Evolutionary conservation across 371 early-diverging fungal genomes (phyloP).

Genomic region (Rhizomucor pusillus): DNA sequence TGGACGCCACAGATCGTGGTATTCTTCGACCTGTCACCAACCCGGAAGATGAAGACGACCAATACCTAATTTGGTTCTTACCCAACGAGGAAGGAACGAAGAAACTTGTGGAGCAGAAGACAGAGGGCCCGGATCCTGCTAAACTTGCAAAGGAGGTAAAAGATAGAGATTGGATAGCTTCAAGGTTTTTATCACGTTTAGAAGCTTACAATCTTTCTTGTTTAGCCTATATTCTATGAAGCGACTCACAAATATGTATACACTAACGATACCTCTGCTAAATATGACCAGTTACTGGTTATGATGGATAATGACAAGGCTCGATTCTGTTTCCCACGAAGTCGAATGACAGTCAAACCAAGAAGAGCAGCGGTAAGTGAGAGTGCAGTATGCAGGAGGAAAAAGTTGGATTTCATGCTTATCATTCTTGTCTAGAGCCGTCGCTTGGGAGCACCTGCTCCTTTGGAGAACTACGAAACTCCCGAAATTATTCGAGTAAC

Average conservation of each 20-base stretch:
- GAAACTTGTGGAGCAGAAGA: slow-evolving; percentile 31
- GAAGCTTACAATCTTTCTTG: not conserved
- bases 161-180: not conserved
- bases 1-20: slow-evolving; percentile 54
- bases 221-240: slow-evolving; percentile 30
- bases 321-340: slow-evolving; percentile 29
- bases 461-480: slow-evolving; percentile 37
- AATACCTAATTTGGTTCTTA: slow-evolving; percentile 48
- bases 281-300: slow-evolving; percentile 27
- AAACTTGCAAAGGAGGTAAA: slow-evolving; percentile 10
- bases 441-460: slow-evolving; percentile 12
- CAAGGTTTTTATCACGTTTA: not conserved
- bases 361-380: slow-evolving; percentile 41
- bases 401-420: not conserved
- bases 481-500: slow-evolving; percentile 34
- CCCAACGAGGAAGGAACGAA: slow-evolving; percentile 37
- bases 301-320: slow-evolving; percentile 24
- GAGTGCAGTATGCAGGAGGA: too few species aligned
- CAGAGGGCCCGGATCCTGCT: slow-evolving; percentile 4
- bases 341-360: slow-evolving; percentile 38
- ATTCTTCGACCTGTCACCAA: slow-evolving; percentile 58
- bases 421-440: slow-evolving; percentile 14
- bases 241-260: slow-evolving; percentile 45
- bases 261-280: slow-evolving; percentile 29
- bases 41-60: slow-evolving; percentile 50